phyloP scores from a whole-genome alignment of 2,329 filamentous ascomycete species.

The Bipolaris victoriae region DNA sequence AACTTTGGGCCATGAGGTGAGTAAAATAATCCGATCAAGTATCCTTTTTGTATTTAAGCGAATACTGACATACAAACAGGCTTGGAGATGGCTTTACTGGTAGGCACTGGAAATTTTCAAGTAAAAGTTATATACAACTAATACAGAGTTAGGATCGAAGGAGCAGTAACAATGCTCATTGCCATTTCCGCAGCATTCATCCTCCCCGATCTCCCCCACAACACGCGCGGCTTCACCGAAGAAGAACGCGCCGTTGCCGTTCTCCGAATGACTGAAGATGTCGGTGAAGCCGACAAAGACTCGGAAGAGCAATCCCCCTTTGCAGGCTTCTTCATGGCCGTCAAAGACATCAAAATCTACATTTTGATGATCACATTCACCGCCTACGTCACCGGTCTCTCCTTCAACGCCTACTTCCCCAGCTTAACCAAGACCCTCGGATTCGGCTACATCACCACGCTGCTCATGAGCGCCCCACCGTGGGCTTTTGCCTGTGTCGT shows the following conservation, averaged over 20 bases:
- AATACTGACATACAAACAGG: constrained; percentile 13
- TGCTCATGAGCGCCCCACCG: constrained; percentile 55
- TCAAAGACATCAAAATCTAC: constrained; percentile 68
- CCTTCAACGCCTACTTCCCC: constrained; percentile 47
- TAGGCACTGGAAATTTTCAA: background rate
- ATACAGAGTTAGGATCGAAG: constrained; percentile 42
- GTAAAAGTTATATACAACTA: background rate
- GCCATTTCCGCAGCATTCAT: constrained; percentile 41
- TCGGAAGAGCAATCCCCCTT: constrained; percentile 56
- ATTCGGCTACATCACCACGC: constrained; percentile 48
- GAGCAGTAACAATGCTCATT: constrained; percentile 42
- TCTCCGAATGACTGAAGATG: constrained; percentile 55
- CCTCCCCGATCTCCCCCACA: constrained; percentile 45
- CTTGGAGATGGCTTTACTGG: constrained; percentile 50
- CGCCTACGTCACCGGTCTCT: constrained; percentile 63
- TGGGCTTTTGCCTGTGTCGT: constrained; percentile 56
- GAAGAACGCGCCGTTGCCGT: constrained; percentile 54
- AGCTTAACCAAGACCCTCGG: constrained; percentile 49
- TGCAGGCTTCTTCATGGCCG: constrained; percentile 63
- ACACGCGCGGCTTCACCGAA: constrained; percentile 54
- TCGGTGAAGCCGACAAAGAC: constrained; percentile 54
- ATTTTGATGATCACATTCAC: constrained; percentile 68
- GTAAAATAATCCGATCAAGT: background rate
- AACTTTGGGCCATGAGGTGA: constrained; percentile 34
- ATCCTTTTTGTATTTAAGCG: background rate